phyloP scores from a whole-genome alignment of 2,329 filamentous ascomycete genomes.

The Thelonectria blattea region DNA sequence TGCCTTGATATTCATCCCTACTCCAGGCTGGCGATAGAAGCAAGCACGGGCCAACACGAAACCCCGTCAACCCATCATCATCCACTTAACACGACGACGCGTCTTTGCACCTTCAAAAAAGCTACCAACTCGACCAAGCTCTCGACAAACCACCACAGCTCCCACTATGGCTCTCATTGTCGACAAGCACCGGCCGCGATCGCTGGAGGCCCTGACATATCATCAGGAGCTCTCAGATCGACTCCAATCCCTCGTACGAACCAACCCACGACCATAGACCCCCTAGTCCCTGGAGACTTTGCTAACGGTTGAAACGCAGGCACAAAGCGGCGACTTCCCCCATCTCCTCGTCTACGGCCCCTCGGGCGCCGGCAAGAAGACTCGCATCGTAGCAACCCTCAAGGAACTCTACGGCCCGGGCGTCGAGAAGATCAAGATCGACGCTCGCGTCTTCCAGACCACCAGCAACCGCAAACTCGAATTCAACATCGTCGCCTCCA shows the following conservation, averaged over 20 bases:
- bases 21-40: neutral
- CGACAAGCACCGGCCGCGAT: conserved; percentile 75
- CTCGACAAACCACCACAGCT: conserved; percentile 23
- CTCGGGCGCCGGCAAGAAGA: conserved; percentile 97
- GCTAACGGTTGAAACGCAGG: conserved; percentile 58
- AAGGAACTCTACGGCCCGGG: conserved; percentile 95
- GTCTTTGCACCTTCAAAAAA: conserved; percentile 39
- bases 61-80: conserved; percentile 9
- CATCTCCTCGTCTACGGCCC: conserved; percentile 97
- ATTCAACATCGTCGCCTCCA: conserved; percentile 97
- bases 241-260: conserved; percentile 79
- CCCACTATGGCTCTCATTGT: conserved; percentile 70
- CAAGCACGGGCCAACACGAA: conserved; percentile 34
- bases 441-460: conserved; percentile 95
- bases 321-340: conserved; percentile 95
- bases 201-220: conserved; percentile 81
- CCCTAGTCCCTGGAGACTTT: neutral
- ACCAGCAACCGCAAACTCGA: conserved; percentile 96
- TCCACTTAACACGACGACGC: conserved; percentile 50
- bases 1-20: neutral
- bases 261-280: conserved; percentile 39
- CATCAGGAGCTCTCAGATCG: conserved; percentile 88
- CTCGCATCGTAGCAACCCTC: conserved; percentile 90
- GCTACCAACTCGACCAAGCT: conserved; percentile 26
- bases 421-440: conserved; percentile 99